These are phyloP conservation scores for Fusarium pilosicola DNA, from an alignment of 2,329 filamentous ascomycete genomes.

Conservation along the genomic window DNA sequence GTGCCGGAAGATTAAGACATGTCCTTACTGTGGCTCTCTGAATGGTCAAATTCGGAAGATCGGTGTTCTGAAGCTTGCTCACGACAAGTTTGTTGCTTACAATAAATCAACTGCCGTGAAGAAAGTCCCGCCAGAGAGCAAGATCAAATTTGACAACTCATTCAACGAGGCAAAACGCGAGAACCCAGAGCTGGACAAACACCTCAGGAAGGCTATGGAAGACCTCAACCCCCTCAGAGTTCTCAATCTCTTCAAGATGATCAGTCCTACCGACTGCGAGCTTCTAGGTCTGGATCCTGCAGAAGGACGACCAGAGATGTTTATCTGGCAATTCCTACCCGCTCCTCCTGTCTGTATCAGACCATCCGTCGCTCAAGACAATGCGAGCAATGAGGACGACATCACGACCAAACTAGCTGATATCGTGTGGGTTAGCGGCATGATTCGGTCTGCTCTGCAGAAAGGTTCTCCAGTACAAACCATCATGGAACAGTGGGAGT, in stretches of 20 bases:
- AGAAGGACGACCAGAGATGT: slow-evolving; percentile 93
- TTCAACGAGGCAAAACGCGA: slow-evolving; percentile 82
- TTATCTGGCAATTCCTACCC: slow-evolving; percentile 96
- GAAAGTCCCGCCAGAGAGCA: slow-evolving; percentile 84
- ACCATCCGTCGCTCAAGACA: slow-evolving; percentile 93
- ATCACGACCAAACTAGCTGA: slow-evolving; percentile 97
- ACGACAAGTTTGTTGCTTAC: slow-evolving; percentile 90
- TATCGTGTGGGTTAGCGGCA: slow-evolving; percentile 90
- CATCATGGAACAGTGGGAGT: slow-evolving; percentile 99
- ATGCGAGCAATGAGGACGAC: slow-evolving; percentile 94
- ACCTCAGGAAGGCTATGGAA: slow-evolving; percentile 91
- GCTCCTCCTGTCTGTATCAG: slow-evolving; percentile 94
- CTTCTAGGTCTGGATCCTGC: slow-evolving; percentile 86
- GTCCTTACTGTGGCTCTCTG: slow-evolving; percentile 80
- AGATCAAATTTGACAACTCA: slow-evolving; percentile 85
- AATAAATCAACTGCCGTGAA: slow-evolving; percentile 88
- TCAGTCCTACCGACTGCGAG: slow-evolving; percentile 87
- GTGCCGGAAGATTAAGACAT: slow-evolving; percentile 86
- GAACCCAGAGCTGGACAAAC: slow-evolving; percentile 87
- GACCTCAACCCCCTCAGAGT: slow-evolving; percentile 91
- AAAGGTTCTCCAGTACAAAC: slow-evolving; percentile 87
- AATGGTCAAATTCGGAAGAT: slow-evolving; percentile 95
- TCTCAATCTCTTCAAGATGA: slow-evolving; percentile 89
- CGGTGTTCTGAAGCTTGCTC: slow-evolving; percentile 90
- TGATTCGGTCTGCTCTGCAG: slow-evolving; percentile 83